These are phyloP conservation scores for Flaveria trinervia DNA, from an alignment of 129 eudicot species.

Conservation along the genomic window DNA sequence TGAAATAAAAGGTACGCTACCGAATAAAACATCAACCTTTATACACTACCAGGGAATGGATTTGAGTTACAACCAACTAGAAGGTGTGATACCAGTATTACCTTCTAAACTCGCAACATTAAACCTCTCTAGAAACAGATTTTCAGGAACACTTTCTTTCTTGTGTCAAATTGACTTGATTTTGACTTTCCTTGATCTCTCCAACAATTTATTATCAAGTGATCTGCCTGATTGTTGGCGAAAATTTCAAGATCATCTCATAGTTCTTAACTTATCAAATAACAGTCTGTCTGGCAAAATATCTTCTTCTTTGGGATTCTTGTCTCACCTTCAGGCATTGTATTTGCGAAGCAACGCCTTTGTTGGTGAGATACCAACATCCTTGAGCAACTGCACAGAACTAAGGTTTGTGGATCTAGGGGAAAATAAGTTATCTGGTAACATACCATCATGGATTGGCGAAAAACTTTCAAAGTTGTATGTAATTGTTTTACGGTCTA, in stretches of 20 bases:
- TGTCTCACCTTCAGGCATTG: neutral
- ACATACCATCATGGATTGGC: conserved; percentile 39
- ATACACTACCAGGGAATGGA: conserved; percentile 3
- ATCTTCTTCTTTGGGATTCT: conserved; percentile 22
- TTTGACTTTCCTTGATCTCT: conserved; percentile 27
- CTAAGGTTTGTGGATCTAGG: conserved; percentile 28
- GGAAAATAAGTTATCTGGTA: conserved; percentile 25
- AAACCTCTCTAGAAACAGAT: conserved; percentile 32
- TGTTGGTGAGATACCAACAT: conserved; percentile 26
- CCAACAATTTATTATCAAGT: conserved; percentile 25
- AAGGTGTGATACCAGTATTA: conserved; percentile 3
- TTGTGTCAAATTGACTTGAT: neutral
- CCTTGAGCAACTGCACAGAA: conserved; percentile 23
- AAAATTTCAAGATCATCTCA: neutral
- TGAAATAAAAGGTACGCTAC: conserved; percentile 29
- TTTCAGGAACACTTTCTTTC: conserved; percentile 30
- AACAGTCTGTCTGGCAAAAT: conserved; percentile 28
- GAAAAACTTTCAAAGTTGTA: neutral
- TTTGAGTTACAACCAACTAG: conserved; percentile 21
- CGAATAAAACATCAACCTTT: conserved; percentile 19
- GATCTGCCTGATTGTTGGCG: conserved; percentile 26
- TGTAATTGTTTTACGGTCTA: conserved; percentile 26
- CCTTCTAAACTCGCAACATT: conserved; percentile 3
- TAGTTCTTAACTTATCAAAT: conserved; percentile 30
- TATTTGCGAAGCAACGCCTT: conserved; percentile 25